phyloP scores from a whole-genome alignment of 2,329 filamentous ascomycete genomes.

The Beauveria rudraprayagi region DNA sequence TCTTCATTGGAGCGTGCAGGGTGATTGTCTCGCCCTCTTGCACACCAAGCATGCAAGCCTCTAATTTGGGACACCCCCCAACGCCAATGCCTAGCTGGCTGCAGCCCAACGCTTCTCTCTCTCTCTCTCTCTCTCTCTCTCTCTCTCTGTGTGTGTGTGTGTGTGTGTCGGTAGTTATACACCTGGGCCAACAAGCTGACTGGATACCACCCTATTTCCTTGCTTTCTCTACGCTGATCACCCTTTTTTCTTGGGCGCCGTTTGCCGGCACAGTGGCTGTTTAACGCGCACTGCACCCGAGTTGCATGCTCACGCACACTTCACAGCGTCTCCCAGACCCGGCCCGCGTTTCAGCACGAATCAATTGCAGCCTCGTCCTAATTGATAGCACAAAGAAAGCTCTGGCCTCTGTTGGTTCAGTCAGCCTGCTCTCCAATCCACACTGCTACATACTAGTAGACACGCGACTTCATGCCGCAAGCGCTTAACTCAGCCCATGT shows the following conservation, averaged over 20 bases:
- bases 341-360: neutral
- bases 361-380: neutral
- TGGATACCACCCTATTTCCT: neutral
- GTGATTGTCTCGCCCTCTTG: neutral
- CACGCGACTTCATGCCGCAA: neutral
- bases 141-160: too few relatives aligned
- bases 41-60: constrained; percentile 7
- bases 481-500: neutral
- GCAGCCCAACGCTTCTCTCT: too few relatives aligned
- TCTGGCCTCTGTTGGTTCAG: neutral
- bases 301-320: neutral
- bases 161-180: neutral
- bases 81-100: neutral
- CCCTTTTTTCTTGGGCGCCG: neutral
- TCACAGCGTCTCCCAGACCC: neutral
- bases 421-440: neutral
- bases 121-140: too few relatives aligned
- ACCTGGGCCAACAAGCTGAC: neutral
- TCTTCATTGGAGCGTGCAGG: neutral
- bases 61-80: neutral
- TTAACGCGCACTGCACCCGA: neutral
- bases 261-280: neutral
- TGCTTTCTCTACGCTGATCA: neutral
- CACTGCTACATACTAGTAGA: too few relatives aligned
- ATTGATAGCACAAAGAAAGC: neutral